Conservation (phyloP, 352 stramenopile species). For the Globisporangium rhizosaccharum region DNA sequence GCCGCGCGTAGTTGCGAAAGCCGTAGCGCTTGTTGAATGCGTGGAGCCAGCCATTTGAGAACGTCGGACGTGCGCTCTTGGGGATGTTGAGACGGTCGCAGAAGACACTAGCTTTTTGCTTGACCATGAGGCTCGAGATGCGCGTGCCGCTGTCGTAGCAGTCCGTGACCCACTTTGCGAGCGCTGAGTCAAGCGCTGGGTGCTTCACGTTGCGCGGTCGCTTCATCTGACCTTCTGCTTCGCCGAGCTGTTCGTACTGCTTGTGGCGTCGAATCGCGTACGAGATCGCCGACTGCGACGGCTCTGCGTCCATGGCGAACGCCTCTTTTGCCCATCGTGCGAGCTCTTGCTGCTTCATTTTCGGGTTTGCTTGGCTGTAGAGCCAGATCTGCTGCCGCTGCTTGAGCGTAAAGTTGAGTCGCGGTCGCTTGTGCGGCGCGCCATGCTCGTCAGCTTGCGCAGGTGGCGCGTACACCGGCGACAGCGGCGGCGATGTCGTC, state of each 20-base stretch:
- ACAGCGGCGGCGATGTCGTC: not conserved
- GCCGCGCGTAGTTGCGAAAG: slow-evolving; percentile 16
- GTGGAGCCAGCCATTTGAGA: slow-evolving; percentile 17
- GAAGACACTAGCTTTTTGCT: slow-evolving; percentile 13
- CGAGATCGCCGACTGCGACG: slow-evolving; percentile 19
- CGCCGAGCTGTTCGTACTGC: slow-evolving; percentile 12
- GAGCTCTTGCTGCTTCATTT: slow-evolving; percentile 19
- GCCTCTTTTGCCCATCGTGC: slow-evolving; percentile 15
- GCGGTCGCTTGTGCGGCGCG: slow-evolving; percentile 10
- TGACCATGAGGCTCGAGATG: slow-evolving; percentile 17
- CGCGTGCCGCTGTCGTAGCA: slow-evolving; percentile 8
- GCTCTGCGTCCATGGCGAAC: slow-evolving; percentile 13
- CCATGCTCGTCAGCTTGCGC: not conserved
- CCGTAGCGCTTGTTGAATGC: slow-evolving; percentile 19
- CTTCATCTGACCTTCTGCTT: slow-evolving; percentile 13
- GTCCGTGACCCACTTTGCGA: slow-evolving; percentile 15
- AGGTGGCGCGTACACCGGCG: not conserved
- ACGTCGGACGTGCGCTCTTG: slow-evolving; percentile 8
- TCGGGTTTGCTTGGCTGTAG: slow-evolving; percentile 14
- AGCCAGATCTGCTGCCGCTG: slow-evolving; percentile 14
- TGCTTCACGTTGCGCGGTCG: slow-evolving; percentile 16
- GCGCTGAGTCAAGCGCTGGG: slow-evolving; percentile 11
- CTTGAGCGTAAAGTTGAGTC: slow-evolving; percentile 17
- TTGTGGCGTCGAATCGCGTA: slow-evolving; percentile 15
- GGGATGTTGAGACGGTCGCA: slow-evolving; percentile 12